Evolutionary conservation across 2,329 filamentous ascomycete genomes (phyloP), one percentile per base, ranked within the genome.

Genomic region (Colletotrichum viniferum): DNA sequence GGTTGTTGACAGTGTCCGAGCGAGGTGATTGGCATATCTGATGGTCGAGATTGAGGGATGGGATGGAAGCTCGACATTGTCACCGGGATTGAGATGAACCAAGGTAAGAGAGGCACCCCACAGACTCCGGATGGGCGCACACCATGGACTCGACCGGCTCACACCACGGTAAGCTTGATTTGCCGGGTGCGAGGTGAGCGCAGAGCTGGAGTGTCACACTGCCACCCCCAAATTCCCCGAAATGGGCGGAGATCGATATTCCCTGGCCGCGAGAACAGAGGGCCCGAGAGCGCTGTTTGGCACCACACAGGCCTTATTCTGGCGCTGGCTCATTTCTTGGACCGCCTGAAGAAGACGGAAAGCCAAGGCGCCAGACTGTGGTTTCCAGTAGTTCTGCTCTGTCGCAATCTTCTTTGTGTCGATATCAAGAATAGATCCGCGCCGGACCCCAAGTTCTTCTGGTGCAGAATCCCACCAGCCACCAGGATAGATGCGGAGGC

Each of bases 221-320:
- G 69, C 58, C 63, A 60, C 58, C 58, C 62, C 73, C 63, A 69
- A 75, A 64, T 28, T 21, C 58, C 55, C 63, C 55, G 32, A 71
- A 9, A 36, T 32, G 36, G 69, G 52, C 60, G 60, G 67, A 52
- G 43, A 52, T 61, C 30, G 58, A 58, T 30, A 10, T 30, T 34
- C 65, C 66, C 60, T 34, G 71, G 24, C 26, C 14, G 26, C 64
- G 32, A 69, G 36, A 34, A 16, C 24, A 36, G 38, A 55, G 62
- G 62, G 58, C 71, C 84, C 85, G 63, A 86, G 79, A 1, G 83
- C 84, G 12, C 83, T 84, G 38, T 58, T 30, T 61, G 61, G 66
- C 32, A 70, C 71, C 43, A 21, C 43, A 52, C 43, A 52, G 43
- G 26, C 52, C 68, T 52, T 38, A 63, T 38, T 34, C 34, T 64